Conservation (phyloP, 2,329 filamentous ascomycete species). For the Lachnellula arida region DNA sequence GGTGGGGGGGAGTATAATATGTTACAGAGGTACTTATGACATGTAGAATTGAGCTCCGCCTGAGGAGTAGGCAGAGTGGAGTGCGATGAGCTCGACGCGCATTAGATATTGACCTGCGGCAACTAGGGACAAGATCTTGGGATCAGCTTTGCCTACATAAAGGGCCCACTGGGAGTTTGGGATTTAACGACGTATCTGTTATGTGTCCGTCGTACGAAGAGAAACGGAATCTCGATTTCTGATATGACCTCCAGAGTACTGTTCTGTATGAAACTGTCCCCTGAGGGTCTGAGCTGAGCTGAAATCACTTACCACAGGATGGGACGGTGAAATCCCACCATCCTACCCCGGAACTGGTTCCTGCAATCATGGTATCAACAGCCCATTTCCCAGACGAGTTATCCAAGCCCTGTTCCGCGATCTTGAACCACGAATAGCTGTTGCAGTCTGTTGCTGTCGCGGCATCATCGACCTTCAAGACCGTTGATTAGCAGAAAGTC, state of each 20-base stretch:
- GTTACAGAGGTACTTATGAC: constrained; percentile 19
- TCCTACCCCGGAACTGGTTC: constrained; percentile 26
- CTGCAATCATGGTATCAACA: constrained; percentile 26
- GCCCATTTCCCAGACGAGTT: constrained; percentile 21
- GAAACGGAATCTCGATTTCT: no score
- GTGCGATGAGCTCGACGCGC: constrained; percentile 45
- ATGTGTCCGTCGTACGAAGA: no score
- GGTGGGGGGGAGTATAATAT: not conserved
- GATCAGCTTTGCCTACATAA: no score
- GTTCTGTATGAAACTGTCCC: no score
- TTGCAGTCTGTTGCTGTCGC: constrained; percentile 21
- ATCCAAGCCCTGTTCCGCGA: constrained; percentile 37
- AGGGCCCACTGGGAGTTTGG: no score
- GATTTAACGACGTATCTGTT: no score
- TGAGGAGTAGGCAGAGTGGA: constrained; percentile 43
- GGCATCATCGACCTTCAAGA: constrained; percentile 35
- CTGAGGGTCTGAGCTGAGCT: no score
- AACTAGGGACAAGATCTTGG: constrained; percentile 25
- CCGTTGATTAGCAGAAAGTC: not conserved
- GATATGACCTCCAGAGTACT: no score
- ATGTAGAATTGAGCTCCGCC: constrained; percentile 26
- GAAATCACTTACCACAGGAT: constrained; percentile 29
- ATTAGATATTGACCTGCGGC: constrained; percentile 51
- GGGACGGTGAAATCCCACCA: constrained; percentile 48
- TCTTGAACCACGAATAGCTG: constrained; percentile 39